These are phyloP conservation scores for Cubamyces sp. DNA, from an alignment of 768 basidiomycete species.

Conservation along the genomic window DNA sequence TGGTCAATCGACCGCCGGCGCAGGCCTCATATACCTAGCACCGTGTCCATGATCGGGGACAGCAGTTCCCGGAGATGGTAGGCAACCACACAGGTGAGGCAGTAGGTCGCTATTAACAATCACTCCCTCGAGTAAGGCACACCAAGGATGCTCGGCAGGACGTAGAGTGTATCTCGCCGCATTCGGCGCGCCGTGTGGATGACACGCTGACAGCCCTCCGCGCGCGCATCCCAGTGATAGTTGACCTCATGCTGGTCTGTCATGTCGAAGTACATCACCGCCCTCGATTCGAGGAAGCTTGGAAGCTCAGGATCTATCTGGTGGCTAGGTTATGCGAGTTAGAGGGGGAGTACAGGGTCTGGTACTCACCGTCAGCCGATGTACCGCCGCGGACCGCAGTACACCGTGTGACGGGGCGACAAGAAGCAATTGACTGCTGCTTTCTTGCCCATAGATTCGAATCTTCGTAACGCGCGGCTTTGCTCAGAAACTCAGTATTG, in stretches of 20 bases:
- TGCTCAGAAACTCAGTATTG: background rate
- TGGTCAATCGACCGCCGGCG: background rate
- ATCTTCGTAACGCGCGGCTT: background rate
- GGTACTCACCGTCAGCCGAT: constrained; percentile 2
- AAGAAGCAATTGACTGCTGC: background rate
- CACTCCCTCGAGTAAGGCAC: background rate
- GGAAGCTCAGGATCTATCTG: constrained; percentile 1
- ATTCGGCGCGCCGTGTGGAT: constrained; percentile 12
- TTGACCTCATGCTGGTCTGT: constrained; percentile 1
- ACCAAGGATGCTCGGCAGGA: background rate
- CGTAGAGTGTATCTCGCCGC: background rate
- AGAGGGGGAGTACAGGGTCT: background rate
- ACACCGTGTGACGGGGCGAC: constrained; percentile 4
- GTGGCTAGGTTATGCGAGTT: constrained; percentile 2
- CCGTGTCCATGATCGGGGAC: too few species aligned
- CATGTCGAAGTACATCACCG: background rate
- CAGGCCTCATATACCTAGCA: too few species aligned
- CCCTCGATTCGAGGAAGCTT: constrained; percentile 14
- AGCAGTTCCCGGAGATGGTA: background rate
- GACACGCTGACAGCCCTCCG: constrained; percentile 16
- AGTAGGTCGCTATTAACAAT: background rate
- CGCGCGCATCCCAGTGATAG: constrained; percentile 10
- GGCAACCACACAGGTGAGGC: background rate
- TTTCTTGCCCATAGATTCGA: background rate
- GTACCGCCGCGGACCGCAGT: constrained; percentile 12